These are phyloP conservation scores for Stachybotrys chartarum DNA, from an alignment of 2,329 filamentous ascomycete species.

Conservation along the genomic window DNA sequence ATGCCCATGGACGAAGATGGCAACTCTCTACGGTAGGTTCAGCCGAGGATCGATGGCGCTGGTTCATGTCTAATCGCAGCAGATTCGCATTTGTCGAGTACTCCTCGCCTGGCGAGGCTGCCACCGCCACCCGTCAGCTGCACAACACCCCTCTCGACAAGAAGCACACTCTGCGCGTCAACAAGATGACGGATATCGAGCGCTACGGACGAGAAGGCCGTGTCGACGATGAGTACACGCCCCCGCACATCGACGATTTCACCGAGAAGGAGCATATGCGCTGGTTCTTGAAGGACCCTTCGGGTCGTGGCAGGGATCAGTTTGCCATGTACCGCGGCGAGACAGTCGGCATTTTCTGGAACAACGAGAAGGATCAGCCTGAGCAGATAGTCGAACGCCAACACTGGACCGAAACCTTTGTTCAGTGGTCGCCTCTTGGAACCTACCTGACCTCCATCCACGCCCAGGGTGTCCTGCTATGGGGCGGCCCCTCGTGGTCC, in stretches of 20 bases:
- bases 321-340: constrained; percentile 92
- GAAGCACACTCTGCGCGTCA: constrained; percentile 90
- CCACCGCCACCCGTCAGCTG: constrained; percentile 81
- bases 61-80: constrained; percentile 3
- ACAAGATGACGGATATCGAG: constrained; percentile 98
- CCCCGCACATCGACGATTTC: constrained; percentile 78
- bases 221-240: constrained; percentile 82
- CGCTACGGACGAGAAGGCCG: constrained; percentile 91
- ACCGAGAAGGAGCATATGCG: constrained; percentile 88
- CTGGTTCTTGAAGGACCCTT: constrained; percentile 82
- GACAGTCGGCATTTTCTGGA: constrained; percentile 93
- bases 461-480: constrained; percentile 92
- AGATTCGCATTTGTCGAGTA: constrained; percentile 98
- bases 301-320: constrained; percentile 79
- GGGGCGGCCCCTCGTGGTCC: constrained; percentile 86
- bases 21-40: constrained; percentile 72
- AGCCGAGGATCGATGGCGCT: background rate
- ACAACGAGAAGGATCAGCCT: constrained; percentile 87
- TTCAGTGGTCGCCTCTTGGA: constrained; percentile 94
- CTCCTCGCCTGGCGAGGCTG: constrained; percentile 80
- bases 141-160: constrained; percentile 87
- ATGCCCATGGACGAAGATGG: constrained; percentile 91
- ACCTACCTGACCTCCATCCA: constrained; percentile 94
- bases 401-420: constrained; percentile 97
- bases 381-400: constrained; percentile 86